Evolutionary conservation across 75 land plant species (phyloP), one percentile per base, ranked within the genome.

Genomic region (Adiantum capillusveneris): DNA sequence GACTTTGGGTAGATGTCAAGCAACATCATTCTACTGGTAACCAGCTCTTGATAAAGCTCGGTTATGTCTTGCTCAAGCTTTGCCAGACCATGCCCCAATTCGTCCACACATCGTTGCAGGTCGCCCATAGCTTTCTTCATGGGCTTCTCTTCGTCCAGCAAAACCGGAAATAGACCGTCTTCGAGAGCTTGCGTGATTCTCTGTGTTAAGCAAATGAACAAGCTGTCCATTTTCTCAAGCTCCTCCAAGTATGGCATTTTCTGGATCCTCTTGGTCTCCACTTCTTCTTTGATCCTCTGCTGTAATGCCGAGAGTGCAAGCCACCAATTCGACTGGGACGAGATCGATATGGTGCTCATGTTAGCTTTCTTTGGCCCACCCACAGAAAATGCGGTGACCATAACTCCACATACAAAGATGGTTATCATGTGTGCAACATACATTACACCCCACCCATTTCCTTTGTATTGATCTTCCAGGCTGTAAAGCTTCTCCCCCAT

Each of bases 1-100:
- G 49, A 46, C 14, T 46, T 46, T 17, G 49, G 49, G 14, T 46
- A 46, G 5, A 46, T 46, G 21, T 46, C 49, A 3, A 46, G 49
- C 49, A 46, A 3, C 49, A 46, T 46, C 17, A 46, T 46, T 17
- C 49, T 46, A 20, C 49, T 46, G 5, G 14, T 46, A 2, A 46
- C 21, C 14, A 46, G 21, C 2, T 6, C 49, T 6, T 46, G 14
- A 17, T 46, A 46, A 1, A 46, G 14, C 21, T 46, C 14, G 3
- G 6, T 2, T 3, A 20, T 46, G 49, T 46, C 21, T 14, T 46
- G 21, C 21, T 6, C 49, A 6, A 46, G 17, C 2, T 6, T 5
- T 6, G 49, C 6, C 49, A 46, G 14, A 14, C 49, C 49, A 6
- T 46, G 21, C 14, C 5, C 49, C 21, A 46, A 14, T n/a, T 46